Evolutionary conservation across 768 basidiomycete genomes (phyloP).

Genomic region (Coprinopsis strossmayeri): DNA sequence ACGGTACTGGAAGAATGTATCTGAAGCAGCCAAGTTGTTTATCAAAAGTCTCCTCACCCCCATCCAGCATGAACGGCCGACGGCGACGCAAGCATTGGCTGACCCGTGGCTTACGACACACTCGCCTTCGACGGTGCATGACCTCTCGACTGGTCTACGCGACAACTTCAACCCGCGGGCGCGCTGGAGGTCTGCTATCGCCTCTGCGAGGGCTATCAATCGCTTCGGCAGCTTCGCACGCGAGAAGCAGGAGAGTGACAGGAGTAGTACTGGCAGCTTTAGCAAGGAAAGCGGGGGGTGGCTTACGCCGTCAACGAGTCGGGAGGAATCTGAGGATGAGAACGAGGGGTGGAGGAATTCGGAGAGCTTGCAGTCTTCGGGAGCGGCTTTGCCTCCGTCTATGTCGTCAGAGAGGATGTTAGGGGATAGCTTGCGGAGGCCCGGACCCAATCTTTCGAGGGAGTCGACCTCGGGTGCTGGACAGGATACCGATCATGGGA

Average conservation of each 20-base stretch:
- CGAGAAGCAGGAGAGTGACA: too few species aligned
- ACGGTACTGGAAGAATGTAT: conserved; percentile 90
- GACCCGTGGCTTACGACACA: conserved; percentile 77
- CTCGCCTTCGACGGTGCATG: conserved; percentile 61
- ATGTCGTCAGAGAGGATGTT: not conserved
- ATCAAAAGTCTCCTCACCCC: conserved; percentile 65
- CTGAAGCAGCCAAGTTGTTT: conserved; percentile 77
- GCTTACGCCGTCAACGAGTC: conserved; percentile 6
- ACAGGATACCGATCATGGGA: too few species aligned
- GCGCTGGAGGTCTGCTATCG: conserved; percentile 69
- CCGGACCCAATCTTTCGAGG: not conserved
- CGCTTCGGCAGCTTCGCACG: conserved; percentile 31
- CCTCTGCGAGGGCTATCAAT: conserved; percentile 35
- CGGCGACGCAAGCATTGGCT: conserved; percentile 62
- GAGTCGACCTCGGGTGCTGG: not conserved
- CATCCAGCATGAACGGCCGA: conserved; percentile 65
- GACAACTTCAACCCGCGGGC: conserved; percentile 77
- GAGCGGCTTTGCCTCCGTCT: not conserved
- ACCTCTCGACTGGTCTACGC: conserved; percentile 65
- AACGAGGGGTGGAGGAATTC: conserved; percentile 12
- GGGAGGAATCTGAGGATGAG: conserved; percentile 26
- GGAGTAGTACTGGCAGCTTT: too few species aligned
- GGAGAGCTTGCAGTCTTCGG: not conserved
- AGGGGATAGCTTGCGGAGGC: conserved; percentile 2
- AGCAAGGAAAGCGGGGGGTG: conserved; percentile 28